Conservation (phyloP, 306 rosid species). For the Rubus idaeus region DNA sequence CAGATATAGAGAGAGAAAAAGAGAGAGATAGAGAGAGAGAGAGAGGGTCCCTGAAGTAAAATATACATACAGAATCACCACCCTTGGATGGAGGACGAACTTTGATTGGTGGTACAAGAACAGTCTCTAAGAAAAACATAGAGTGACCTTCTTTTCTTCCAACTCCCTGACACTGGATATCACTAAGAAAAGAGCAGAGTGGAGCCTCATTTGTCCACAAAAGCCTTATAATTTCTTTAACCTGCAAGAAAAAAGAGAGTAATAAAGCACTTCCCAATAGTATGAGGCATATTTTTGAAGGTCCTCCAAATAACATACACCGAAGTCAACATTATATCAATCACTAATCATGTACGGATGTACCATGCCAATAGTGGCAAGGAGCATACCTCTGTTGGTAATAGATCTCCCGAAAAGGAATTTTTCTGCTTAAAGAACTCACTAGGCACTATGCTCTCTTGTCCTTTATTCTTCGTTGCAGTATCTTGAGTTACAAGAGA, state of each 20-base stretch:
- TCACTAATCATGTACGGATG: not conserved
- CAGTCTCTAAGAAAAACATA: conserved; percentile 80
- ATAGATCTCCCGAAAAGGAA: conserved; percentile 47
- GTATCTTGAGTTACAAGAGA: conserved; percentile 23
- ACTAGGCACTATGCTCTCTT: conserved; percentile 22
- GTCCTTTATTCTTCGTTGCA: conserved; percentile 29
- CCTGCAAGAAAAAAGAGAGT: conserved; percentile 43
- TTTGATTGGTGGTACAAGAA: conserved; percentile 88
- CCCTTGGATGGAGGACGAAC: conserved; percentile 88
- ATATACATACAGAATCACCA: conserved; percentile 69
- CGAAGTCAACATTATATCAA: not conserved
- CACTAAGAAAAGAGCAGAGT: conserved; percentile 59
- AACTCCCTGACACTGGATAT: conserved; percentile 67
- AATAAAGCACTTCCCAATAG: not conserved
- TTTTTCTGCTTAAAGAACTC: conserved; percentile 37
- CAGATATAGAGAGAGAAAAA: not conserved
- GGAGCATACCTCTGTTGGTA: conserved; percentile 70
- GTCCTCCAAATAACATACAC: not conserved
- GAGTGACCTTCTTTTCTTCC: conserved; percentile 63
- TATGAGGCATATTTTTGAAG: not conserved
- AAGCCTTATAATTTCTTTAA: conserved; percentile 43
- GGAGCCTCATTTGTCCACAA: conserved; percentile 78
- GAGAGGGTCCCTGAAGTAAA: conserved; percentile 8
- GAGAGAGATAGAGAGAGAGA: conserved; percentile 1
- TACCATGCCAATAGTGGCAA: conserved; percentile 12